Conservation (phyloP, 106 monocot species). For the Phalaenopsis aphrodite region DNA sequence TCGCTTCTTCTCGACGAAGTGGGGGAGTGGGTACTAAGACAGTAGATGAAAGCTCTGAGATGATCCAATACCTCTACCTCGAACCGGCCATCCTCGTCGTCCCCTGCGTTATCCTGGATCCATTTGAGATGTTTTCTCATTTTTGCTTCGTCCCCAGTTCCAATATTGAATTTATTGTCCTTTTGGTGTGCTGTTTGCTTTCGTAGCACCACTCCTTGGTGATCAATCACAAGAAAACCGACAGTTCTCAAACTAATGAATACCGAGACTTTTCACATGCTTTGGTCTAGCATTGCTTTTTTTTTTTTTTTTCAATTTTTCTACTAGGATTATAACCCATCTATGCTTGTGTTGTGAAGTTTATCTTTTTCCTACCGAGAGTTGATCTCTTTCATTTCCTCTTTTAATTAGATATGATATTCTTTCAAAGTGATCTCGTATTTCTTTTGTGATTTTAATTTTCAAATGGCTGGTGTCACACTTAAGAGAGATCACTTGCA, state of each 20-base stretch:
- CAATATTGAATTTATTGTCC: background rate
- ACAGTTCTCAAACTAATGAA: background rate
- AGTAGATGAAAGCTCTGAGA: conserved; percentile 30
- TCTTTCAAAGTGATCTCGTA: background rate
- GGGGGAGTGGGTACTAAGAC: background rate
- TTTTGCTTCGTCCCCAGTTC: conserved; percentile 37
- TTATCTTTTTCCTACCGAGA: background rate
- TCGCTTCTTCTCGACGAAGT: background rate
- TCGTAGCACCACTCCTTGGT: background rate
- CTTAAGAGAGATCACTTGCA: background rate
- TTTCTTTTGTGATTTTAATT: background rate
- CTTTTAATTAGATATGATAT: background rate
- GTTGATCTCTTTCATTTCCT: background rate
- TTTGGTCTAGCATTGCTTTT: background rate
- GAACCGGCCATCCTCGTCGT: conserved; percentile 16
- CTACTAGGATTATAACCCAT: background rate
- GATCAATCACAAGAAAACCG: background rate
- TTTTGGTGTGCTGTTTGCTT: background rate
- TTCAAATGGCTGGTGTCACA: background rate
- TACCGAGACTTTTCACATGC: background rate
- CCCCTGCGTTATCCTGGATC: conserved; percentile 44
- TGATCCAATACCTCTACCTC: conserved; percentile 25
- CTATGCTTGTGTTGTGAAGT: background rate
- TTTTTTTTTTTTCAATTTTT: background rate
- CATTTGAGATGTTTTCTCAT: conserved; percentile 59